These are phyloP conservation scores for Ambrosiella beaveri DNA, from an alignment of 2,329 filamentous ascomycete species.

Conservation along the genomic window DNA sequence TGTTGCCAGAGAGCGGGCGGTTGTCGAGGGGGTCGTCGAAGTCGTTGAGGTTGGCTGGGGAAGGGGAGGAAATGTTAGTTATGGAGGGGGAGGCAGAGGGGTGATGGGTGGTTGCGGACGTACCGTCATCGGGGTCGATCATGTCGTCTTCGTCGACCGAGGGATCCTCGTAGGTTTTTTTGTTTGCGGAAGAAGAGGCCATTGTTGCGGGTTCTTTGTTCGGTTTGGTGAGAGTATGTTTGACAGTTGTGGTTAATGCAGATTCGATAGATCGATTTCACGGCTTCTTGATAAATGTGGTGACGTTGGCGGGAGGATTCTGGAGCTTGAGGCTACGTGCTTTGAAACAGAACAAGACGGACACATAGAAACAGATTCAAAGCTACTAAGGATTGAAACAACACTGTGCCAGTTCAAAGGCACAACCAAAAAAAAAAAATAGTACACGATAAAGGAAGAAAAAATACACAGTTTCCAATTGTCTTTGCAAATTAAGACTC, in stretches of 20 bases:
- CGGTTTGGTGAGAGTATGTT: background rate
- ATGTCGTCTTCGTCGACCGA: conserved; percentile 49
- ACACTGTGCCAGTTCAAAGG: background rate
- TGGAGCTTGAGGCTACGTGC: background rate
- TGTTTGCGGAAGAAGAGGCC: conserved; percentile 11
- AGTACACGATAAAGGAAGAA: no score
- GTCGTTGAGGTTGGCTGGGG: conserved; percentile 66
- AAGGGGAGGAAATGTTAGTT: background rate
- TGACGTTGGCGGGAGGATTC: background rate
- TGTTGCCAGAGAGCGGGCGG: conserved; percentile 70
- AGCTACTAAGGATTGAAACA: background rate
- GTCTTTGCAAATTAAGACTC: no score
- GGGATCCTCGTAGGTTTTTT: conserved; percentile 19
- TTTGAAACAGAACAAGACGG: background rate
- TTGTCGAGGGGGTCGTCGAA: conserved; percentile 77
- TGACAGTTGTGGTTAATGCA: background rate
- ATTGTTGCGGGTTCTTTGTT: conserved; percentile 3
- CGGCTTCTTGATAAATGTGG: background rate
- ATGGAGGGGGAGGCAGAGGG: background rate
- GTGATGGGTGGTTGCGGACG: conserved; percentile 13
- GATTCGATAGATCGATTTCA: no score
- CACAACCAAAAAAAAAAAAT: no score
- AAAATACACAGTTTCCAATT: no score
- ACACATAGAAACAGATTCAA: background rate
- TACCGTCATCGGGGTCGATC: conserved; percentile 67